Evolutionary conservation across 306 rosid genomes (phyloP).

Genomic region (Acacia acuminata): DNA sequence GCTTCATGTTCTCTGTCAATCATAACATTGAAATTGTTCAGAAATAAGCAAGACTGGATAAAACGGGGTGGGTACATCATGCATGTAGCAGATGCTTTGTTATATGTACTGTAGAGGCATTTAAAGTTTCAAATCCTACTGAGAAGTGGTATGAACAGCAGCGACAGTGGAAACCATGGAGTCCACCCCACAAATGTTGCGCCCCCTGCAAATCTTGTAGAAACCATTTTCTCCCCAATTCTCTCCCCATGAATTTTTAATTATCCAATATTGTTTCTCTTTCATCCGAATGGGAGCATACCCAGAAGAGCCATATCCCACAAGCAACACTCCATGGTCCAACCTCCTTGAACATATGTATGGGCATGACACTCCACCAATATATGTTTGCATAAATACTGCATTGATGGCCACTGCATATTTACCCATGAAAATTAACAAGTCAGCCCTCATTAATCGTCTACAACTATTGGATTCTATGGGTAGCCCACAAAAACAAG

Average conservation of each 20-base stretch:
- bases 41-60: neutral
- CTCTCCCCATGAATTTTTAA: slow-evolving; percentile 93
- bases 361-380: slow-evolving; percentile 94
- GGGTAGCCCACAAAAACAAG: neutral
- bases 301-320: slow-evolving; percentile 78
- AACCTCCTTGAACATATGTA: slow-evolving; percentile 74
- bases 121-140: slow-evolving; percentile 9
- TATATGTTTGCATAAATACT: slow-evolving; percentile 90
- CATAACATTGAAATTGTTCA: neutral
- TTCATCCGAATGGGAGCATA: slow-evolving; percentile 81
- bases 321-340: slow-evolving; percentile 86
- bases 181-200: slow-evolving; percentile 87
- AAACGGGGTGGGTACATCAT: neutral
- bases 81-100: neutral
- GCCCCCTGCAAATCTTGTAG: slow-evolving; percentile 85
- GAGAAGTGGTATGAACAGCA: slow-evolving; percentile 46
- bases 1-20: neutral
- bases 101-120: slow-evolving; percentile 26
- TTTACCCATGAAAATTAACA: slow-evolving; percentile 16
- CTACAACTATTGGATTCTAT: neutral
- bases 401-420: slow-evolving; percentile 92
- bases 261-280: slow-evolving; percentile 92
- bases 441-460: neutral
- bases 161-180: slow-evolving; percentile 87
- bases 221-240: slow-evolving; percentile 94